A percentile compares a stretch with the other conserved stretches of the same genome.
Evolutionary conservation across 768 basidiomycete genomes (phyloP).

Genomic region (Thelephora aurantiotincta): DNA sequence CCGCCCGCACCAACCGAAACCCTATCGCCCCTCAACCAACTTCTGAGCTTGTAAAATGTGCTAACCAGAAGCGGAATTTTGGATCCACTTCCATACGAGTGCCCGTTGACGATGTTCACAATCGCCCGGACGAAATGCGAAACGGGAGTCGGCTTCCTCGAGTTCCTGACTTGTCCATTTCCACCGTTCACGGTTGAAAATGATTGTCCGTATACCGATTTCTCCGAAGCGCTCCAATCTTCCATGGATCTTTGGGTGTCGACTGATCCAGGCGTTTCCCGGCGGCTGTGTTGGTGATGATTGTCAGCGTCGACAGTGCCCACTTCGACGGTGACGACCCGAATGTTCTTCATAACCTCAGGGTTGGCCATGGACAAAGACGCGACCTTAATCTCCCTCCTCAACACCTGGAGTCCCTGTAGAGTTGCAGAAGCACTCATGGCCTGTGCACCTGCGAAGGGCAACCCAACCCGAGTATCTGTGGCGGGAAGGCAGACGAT

Average conservation of each 20-base stretch:
- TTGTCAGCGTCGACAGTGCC: conserved; percentile 32
- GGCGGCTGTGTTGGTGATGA: conserved; percentile 1
- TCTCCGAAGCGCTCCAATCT: conserved; percentile 64
- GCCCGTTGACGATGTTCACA: conserved; percentile 43
- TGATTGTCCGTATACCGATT: conserved; percentile 55
- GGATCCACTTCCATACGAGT: conserved; percentile 25
- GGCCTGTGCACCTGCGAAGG: conserved; percentile 45
- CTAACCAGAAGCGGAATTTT: not conserved
- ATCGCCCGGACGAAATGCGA: conserved; percentile 45
- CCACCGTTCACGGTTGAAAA: conserved; percentile 37
- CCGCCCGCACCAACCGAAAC: conserved; percentile 73
- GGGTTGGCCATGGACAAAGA: conserved; percentile 32
- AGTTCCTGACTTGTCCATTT: conserved; percentile 24
- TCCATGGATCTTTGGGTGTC: conserved; percentile 35
- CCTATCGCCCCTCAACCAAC: conserved; percentile 49
- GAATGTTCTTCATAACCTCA: conserved; percentile 50
- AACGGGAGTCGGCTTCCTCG: conserved; percentile 41
- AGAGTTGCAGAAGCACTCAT: conserved; percentile 68
- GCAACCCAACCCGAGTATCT: conserved; percentile 61
- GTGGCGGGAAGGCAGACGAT: conserved; percentile 65
- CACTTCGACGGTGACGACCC: conserved; percentile 61
- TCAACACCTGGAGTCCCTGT: conserved; percentile 57
- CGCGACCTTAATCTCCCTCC: conserved; percentile 54
- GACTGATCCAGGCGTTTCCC: conserved; percentile 12
- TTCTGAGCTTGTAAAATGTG: conserved; percentile 21